Conservation (phyloP, 139 green algal genomes). For the Nannochloris sp. region DNA sequence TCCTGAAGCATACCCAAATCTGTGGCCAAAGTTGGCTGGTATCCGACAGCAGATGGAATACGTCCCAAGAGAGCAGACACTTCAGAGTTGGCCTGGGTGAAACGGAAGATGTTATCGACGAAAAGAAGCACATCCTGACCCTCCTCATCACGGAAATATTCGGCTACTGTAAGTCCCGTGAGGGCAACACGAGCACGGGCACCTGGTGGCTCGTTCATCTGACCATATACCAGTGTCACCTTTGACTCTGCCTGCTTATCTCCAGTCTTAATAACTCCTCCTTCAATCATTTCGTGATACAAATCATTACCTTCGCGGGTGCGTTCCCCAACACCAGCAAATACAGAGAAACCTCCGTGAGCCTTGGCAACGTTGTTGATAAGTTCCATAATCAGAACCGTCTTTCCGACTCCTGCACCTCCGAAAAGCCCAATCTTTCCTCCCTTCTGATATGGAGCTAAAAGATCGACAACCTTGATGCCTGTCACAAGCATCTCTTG, state of each 20-base stretch:
- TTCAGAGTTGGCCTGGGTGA: conserved; percentile 98
- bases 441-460: conserved; percentile 96
- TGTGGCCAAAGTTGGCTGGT: conserved; percentile 97
- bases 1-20: conserved; percentile 96
- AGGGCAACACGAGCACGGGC: conserved; percentile 95
- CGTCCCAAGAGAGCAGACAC: conserved; percentile 97
- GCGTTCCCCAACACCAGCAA: conserved; percentile 97
- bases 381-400: conserved; percentile 99
- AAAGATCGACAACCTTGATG: conserved; percentile 99
- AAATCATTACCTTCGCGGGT: conserved; percentile 99
- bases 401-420: conserved; percentile 98
- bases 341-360: conserved; percentile 99
- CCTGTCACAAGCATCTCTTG: conserved; percentile 97
- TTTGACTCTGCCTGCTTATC: conserved; percentile 86
- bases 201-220: conserved; percentile 99
- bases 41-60: conserved; percentile 98
- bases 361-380: conserved; percentile 99
- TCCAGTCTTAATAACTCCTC: conserved; percentile 95
- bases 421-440: conserved; percentile 99
- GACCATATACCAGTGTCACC: conserved; percentile 98
- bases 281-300: conserved; percentile 99
- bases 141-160: conserved; percentile 99
- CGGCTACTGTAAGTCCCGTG: conserved; percentile 94
- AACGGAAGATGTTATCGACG: conserved; percentile 99
- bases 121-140: conserved; percentile 99